These are phyloP conservation scores for Forsythia suspensa DNA, from an alignment of 257 asterid species.

Conservation along the genomic window DNA sequence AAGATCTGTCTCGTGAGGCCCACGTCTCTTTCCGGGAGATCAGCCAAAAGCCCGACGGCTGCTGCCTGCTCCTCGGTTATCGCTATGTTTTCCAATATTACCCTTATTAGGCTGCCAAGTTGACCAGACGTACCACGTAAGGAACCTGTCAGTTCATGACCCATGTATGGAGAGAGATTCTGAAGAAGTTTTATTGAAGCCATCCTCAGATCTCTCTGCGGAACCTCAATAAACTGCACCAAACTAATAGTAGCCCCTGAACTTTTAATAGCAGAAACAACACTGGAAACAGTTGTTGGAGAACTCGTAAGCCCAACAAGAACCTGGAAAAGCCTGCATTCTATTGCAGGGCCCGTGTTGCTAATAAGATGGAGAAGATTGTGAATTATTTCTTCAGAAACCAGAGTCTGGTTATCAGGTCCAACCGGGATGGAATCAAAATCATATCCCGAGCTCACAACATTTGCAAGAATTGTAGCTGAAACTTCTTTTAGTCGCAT, in stretches of 20 bases:
- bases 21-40: conserved; percentile 80
- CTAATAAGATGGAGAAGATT: conserved; percentile 80
- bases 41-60: conserved; percentile 77
- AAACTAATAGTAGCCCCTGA: conserved; percentile 84
- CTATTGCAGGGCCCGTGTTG: conserved; percentile 95
- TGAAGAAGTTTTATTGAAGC: conserved; percentile 82
- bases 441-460: conserved; percentile 78
- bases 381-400: conserved; percentile 78
- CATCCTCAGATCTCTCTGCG: conserved; percentile 74
- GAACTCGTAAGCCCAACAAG: conserved; percentile 85
- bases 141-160: conserved; percentile 72
- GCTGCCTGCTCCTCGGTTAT: conserved; percentile 92
- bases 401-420: conserved; percentile 71
- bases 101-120: conserved; percentile 63
- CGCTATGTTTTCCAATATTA: conserved; percentile 63
- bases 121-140: conserved; percentile 75
- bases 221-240: conserved; percentile 93
- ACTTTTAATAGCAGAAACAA: conserved; percentile 78
- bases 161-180: conserved; percentile 85
- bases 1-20: conserved; percentile 79
- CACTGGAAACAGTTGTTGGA: conserved; percentile 55
- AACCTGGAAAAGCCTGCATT: conserved; percentile 89
- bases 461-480: conserved; percentile 83
- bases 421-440: conserved; percentile 74
- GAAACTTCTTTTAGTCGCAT: conserved; percentile 81